phyloP scores from a whole-genome alignment of 345 rosid genomes.

The Euphorbia tirucalli region DNA sequence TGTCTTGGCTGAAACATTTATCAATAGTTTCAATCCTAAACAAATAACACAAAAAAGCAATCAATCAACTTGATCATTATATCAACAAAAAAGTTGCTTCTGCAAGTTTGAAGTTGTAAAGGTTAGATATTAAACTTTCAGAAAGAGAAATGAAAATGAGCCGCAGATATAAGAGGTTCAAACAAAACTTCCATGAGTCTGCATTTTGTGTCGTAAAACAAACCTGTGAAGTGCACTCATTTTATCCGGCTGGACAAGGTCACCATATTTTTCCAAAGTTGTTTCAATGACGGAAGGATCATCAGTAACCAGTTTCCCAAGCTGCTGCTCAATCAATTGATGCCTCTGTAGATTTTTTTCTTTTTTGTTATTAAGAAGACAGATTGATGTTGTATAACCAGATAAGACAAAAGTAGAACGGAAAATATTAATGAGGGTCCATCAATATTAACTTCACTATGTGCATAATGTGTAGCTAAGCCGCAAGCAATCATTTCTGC shows the following conservation, averaged over 20 bases:
- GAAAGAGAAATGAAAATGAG: not conserved
- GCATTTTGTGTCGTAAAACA: conserved; percentile 16
- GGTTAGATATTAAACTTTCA: not conserved
- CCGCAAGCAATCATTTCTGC: conserved; percentile 93
- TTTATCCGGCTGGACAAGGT: conserved; percentile 58
- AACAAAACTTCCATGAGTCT: conserved; percentile 3
- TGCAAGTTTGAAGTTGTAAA: not conserved
- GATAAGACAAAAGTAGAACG: conserved; percentile 10
- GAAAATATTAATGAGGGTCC: not conserved
- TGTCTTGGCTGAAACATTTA: conserved; percentile 72
- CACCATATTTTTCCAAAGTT: conserved; percentile 57
- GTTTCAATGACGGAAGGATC: conserved; percentile 85
- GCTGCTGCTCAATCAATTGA: conserved; percentile 58
- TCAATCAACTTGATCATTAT: not conserved
- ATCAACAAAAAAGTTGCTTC: not conserved
- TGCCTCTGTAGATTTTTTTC: conserved; percentile 47
- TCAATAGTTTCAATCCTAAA: conserved; percentile 64
- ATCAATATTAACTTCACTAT: conserved; percentile 44
- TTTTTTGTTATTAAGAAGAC: conserved; percentile 1
- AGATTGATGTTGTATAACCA: conserved; percentile 4
- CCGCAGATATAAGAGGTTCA: not conserved
- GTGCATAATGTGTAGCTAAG: conserved; percentile 79
- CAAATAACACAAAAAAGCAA: conserved; percentile 10
- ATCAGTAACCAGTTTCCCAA: conserved; percentile 69
- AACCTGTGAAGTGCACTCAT: conserved; percentile 73